Evolutionary conservation across 1,139 yeast species (phyloP).

Genomic region (Suhomyces anneliseae): DNA sequence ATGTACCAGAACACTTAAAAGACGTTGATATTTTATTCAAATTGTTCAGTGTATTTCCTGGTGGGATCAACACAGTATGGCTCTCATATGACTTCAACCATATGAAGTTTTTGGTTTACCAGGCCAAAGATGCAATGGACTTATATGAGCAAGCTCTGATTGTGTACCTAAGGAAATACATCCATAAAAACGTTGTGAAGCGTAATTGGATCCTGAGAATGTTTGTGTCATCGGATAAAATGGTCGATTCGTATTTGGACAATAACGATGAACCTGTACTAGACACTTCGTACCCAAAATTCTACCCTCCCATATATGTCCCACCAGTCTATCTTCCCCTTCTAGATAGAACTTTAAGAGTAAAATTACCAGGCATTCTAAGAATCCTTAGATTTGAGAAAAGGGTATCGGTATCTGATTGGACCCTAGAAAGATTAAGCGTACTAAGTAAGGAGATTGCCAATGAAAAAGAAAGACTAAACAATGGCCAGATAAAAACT

Average conservation of each 20-base stretch:
- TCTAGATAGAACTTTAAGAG: constrained; percentile 26
- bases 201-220: constrained; percentile 8
- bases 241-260: constrained; percentile 2
- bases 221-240: not conserved
- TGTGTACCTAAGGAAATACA: constrained; percentile 17
- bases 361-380: constrained; percentile 32
- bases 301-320: constrained; percentile 37
- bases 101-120: constrained; percentile 29
- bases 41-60: constrained; percentile 39
- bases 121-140: constrained; percentile 34
- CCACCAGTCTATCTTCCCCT: constrained; percentile 22
- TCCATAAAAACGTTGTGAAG: constrained; percentile 5
- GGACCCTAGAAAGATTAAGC: constrained; percentile 30
- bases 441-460: constrained; percentile 21
- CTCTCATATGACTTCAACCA: constrained; percentile 46
- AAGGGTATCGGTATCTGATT: constrained; percentile 22
- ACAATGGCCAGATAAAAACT: constrained; percentile 20
- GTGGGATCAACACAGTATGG: constrained; percentile 52
- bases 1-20: constrained; percentile 43
- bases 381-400: constrained; percentile 26
- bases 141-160: constrained; percentile 40
- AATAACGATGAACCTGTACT: constrained; percentile 2
- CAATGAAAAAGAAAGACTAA: constrained; percentile 20
- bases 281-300: constrained; percentile 14
- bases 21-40: constrained; percentile 25